Base-by-base conservation (phyloP, 2,329 filamentous ascomycete genomes). In the Microcera coccophila region DNA sequence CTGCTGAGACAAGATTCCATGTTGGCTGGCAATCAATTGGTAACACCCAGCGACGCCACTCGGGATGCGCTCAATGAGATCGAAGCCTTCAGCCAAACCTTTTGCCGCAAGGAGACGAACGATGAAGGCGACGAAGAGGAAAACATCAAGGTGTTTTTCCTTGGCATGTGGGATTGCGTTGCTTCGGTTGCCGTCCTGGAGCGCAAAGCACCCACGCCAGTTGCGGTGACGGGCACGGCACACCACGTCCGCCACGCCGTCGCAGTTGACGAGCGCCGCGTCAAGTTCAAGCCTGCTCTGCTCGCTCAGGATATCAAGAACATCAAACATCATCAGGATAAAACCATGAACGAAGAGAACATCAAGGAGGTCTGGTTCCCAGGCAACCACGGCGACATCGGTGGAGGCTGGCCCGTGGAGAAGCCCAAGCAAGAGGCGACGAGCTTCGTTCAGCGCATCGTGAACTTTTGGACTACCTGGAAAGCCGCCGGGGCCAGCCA, bases 151-250 rank as follows among this genome's bases (percentile, higher is more conserved):
- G 68, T 77, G 5, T 72, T 73, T 54, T 78, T 78, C 57, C 69
- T 79, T n/a, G 75, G 75, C 1, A 65, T 78, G 29, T 78, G 74
- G 63, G 75, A 79, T 50, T 74, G 70, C 45, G 75, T 79, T 32
- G 75, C 73, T 53, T 74, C 70, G 3, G 73, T 78, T 7, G 64
- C 69, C 7, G 63, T 70, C 12, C 47, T 71, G 18, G 68, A 70
- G 44, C 56, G 54, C 0, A 68, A 62, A 41, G 60, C 64, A 17
- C 64, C 59, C 15, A 56, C 65, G 19, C 69, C 68, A 4, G 61
- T 65, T 2, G 59, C 65, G 0, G 64, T 67, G 0, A 55, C 54
- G 19, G 63, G 71, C 3, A 70, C 71, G 3, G 73, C 74, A 2
- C 52, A 61, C 5, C 67, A 68, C 38, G 68, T 78, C 20, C 68